Evolutionary conservation across 2,329 filamentous ascomycete genomes (phyloP), one percentile per base, ranked within the genome.

Genomic region (Colletotrichum sp.): DNA sequence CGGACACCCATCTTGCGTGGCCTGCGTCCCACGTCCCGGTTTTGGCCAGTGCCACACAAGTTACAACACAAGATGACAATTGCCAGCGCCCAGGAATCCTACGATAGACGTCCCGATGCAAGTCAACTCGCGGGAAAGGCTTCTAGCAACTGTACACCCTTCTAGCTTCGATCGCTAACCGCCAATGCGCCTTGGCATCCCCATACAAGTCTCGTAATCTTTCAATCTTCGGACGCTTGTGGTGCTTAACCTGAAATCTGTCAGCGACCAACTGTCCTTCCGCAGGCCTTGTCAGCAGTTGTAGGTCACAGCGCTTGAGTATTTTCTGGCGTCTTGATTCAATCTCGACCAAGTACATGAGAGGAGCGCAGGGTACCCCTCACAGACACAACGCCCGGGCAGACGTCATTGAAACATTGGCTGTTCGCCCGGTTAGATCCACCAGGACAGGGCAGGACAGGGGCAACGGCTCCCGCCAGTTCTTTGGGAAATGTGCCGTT

Each of bases 331-430:
- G 15, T 21, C 24, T 30, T 16, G 18, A 30, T 30, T 28, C 28
- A n/a, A 61, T 18, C 3, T n/a, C 32, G 10, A 28, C 18, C 28
- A 21, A 63, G 68, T 63, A 57, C 61, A 18, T 43, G 30, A 36
- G 26, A 21, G n/a, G 43, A 52, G 43, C n/a, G 70, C 38, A 36
- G 26, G 52, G 61, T 67, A 24, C 67, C 68, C 61, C 67, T 71
- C 67, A 65, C 48, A 67, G n/a, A 36, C 48, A 60, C n/a, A 30
- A 8, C 16, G 57, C 64, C 55, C 30, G 58, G 38, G 38, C 55
- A 72, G 61, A 72, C 69, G 73, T 75, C 73, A 75, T 75, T 72
- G 69, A 72, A 75, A 68, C 36, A 58, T 16, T 66, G 63, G 57
- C 32, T 64, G 36, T 38, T 43, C 61, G 52, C 68, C 26, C 34